Percentiles rank a stretch among this genome's conserved stretches.
These are phyloP conservation scores for Scheffersomyces parashehatae DNA, from an alignment of 1,139 yeast genomes.

Conservation along the genomic window DNA sequence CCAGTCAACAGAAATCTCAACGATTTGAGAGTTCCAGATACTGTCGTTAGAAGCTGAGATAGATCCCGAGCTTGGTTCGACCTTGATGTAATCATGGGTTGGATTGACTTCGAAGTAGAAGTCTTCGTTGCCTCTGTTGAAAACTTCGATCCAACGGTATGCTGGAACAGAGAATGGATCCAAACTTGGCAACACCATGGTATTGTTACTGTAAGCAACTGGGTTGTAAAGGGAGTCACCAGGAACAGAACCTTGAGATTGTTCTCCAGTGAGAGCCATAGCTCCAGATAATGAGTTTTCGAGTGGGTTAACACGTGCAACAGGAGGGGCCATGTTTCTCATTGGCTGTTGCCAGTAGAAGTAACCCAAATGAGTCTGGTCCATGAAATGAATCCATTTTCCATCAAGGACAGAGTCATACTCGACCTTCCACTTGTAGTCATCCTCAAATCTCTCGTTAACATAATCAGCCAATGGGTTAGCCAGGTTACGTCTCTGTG, in stretches of 20 bases:
- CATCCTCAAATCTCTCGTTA: background rate
- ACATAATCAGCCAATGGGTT: background rate
- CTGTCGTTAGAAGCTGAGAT: background rate
- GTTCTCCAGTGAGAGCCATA: conserved; percentile 14
- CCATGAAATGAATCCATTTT: background rate
- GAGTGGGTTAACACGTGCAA: conserved; percentile 9
- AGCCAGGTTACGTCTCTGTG: background rate
- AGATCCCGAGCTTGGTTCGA: background rate
- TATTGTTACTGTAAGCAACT: conserved; percentile 14
- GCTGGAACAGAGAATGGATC: conserved; percentile 12
- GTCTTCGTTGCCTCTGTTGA: conserved; percentile 15
- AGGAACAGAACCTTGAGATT: conserved; percentile 16
- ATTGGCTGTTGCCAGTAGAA: conserved; percentile 19
- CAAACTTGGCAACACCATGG: conserved; percentile 14
- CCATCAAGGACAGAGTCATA: background rate
- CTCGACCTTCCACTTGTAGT: background rate
- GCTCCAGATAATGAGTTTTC: conserved; percentile 11
- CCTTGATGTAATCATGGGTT: background rate
- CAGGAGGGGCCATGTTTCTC: conserved; percentile 14
- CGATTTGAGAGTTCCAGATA: background rate
- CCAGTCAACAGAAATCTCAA: background rate
- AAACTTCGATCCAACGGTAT: conserved; percentile 15
- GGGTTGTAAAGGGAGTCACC: conserved; percentile 15
- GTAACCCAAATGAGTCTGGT: conserved; percentile 14
- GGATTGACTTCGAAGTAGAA: conserved; percentile 8